Conservation (phyloP, 768 basidiomycete species). For the Mycena belliarum region DNA sequence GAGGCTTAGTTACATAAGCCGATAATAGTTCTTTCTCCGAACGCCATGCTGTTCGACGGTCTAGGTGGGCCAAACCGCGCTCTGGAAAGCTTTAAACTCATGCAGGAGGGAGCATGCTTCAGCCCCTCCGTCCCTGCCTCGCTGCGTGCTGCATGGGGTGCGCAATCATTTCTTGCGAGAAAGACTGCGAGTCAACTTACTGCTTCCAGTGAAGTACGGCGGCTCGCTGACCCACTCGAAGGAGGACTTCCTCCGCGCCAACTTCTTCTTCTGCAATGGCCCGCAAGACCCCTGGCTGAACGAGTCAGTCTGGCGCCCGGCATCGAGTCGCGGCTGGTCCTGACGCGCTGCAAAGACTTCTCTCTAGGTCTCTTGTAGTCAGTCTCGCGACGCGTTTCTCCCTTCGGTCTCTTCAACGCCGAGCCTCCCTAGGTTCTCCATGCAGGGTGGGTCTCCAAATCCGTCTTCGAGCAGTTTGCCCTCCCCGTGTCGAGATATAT, state of each 20-base stretch:
- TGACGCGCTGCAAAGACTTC: constrained; percentile 3
- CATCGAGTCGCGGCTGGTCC: background rate
- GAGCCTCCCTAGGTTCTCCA: constrained; percentile 16
- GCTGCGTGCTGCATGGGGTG: constrained; percentile 11
- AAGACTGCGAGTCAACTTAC: background rate
- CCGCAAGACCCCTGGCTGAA: constrained; percentile 10
- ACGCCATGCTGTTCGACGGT: constrained; percentile 9
- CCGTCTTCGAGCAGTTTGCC: constrained; percentile 10
- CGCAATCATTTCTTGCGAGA: background rate
- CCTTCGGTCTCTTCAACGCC: background rate
- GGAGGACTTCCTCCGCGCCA: constrained; percentile 1
- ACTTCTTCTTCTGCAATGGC: constrained; percentile 14
- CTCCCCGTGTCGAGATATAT: constrained; percentile 19
- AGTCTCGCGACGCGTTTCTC: background rate
- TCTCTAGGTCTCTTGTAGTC: constrained; percentile 19
- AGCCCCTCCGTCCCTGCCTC: constrained; percentile 11
- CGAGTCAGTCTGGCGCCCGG: background rate
- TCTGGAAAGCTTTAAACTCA: background rate
- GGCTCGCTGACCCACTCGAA: constrained; percentile 5
- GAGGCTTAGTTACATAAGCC: too few species aligned
- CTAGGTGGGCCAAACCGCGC: background rate
- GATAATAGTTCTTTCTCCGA: too few species aligned
- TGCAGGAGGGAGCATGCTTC: constrained; percentile 4
- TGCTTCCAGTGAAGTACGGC: constrained; percentile 11
- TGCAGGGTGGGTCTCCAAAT: constrained; percentile 20